Conservation (phyloP, 805 yeast genomes). For the Saturnispora mendoncae region DNA sequence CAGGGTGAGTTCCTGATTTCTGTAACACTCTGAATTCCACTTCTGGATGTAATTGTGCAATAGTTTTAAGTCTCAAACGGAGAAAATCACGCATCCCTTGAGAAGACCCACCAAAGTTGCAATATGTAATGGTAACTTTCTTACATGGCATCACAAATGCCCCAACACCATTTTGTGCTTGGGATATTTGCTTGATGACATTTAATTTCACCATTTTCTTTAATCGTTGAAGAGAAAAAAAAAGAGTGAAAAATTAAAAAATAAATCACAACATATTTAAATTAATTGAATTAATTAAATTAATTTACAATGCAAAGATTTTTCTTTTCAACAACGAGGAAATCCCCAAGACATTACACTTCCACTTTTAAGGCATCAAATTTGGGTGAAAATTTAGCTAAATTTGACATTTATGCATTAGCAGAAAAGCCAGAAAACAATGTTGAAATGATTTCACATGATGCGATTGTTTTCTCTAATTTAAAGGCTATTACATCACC, state of each 20-base stretch:
- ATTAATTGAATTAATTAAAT: too few species aligned
- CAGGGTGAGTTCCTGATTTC: conserved; percentile 73
- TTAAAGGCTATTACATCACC: conserved; percentile 41
- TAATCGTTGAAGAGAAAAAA: not conserved
- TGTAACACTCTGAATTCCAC: conserved; percentile 64
- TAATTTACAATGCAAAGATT: too few species aligned
- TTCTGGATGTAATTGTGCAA: conserved; percentile 55
- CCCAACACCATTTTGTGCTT: conserved; percentile 69
- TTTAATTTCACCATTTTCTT: conserved; percentile 38
- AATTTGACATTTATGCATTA: conserved; percentile 38
- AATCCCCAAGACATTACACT: conserved; percentile 16
- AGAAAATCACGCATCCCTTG: conserved; percentile 67
- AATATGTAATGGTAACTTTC: conserved; percentile 66
- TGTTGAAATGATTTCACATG: conserved; percentile 40
- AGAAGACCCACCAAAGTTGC: conserved; percentile 96
- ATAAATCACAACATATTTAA: not conserved
- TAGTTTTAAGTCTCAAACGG: conserved; percentile 37
- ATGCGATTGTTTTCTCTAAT: conserved; percentile 54
- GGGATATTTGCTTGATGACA: conserved; percentile 49
- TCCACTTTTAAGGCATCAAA: conserved; percentile 28
- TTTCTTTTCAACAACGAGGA: conserved; percentile 8
- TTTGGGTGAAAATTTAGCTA: conserved; percentile 31
- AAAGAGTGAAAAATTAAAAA: not conserved
- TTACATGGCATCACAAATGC: conserved; percentile 69
- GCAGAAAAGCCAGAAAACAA: conserved; percentile 39